Base-by-base conservation (phyloP, 169 alveolate species). In the Blepharisma undulans region DNA sequence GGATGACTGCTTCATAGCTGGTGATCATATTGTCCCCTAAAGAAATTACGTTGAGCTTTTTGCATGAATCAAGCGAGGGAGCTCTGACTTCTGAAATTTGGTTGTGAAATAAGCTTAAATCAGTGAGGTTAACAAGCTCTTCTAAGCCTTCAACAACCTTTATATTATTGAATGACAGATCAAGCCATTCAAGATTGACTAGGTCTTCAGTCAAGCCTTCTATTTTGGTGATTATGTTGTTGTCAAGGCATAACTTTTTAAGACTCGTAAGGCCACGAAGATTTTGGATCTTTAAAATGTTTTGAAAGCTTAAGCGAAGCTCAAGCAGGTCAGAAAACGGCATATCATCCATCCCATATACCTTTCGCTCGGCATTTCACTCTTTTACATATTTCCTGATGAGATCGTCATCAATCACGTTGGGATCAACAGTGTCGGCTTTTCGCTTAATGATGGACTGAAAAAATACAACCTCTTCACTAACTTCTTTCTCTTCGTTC, bases 161-260 rank as follows among this genome's bases (percentile, higher is more conserved):
- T 33, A 95, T 95, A 30, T 89, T 78, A 76, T 95, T 95, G 80
- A 95, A 95, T 32, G 94, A 86, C 25, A 95, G 87, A 90, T 95
- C 97, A n/a, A 95, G 94, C 97, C 97, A 95, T 91, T 94, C 92
- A 59, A 95, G 76, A 87, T 92, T 92, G 33, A 90, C 95, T 32
- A 95, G 89, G 8, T 82, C 89, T 71, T 88, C 92, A 25, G 92
- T 96, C 33, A 95, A 87, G 79, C 93, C 94, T 88, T 94, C 89
- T 25, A 95, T 95, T 79, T 80, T 84, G 90, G 88, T 87, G 30
- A 95, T 95, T 72, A 95, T 94, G 89, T 95, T 95, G 90, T 95
- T 95, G 80, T 94, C 97, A 22, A 95, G 93, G 61, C 93, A 88
- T 0, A 95, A 88, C 30, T 92, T 95, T 61, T 90, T 71, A 21